A percentile compares a stretch with the other conserved stretches of the same genome.
phyloP scores from a whole-genome alignment of 2,329 filamentous ascomycete species.

The Phyllosticta citriasiana region DNA sequence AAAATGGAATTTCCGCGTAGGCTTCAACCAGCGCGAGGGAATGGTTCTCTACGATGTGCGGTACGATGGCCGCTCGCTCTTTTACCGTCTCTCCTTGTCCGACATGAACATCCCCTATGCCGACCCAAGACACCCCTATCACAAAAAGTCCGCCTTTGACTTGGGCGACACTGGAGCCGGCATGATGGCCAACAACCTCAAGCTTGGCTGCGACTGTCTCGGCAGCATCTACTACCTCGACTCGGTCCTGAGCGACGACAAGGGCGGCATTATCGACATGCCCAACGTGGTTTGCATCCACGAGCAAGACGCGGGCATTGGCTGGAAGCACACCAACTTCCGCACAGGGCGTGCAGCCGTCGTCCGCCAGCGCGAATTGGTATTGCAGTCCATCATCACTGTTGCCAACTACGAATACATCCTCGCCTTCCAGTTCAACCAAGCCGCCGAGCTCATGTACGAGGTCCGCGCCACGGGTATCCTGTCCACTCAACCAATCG shows the following conservation, averaged over 20 bases:
- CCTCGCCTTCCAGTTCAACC: slow-evolving; percentile 61
- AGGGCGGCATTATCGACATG: slow-evolving; percentile 48
- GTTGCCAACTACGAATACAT: slow-evolving; percentile 68
- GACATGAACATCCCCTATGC: slow-evolving; percentile 58
- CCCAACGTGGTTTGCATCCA: slow-evolving; percentile 62
- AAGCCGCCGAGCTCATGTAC: slow-evolving; percentile 56
- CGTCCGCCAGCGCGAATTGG: slow-evolving; percentile 53
- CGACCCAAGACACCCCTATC: slow-evolving; percentile 57
- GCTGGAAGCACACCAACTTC: slow-evolving; percentile 65
- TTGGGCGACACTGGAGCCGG: slow-evolving; percentile 57
- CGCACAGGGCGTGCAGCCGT: slow-evolving; percentile 54
- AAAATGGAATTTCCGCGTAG: slow-evolving; percentile 61
- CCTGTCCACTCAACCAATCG: slow-evolving; percentile 56
- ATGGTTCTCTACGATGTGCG: slow-evolving; percentile 58
- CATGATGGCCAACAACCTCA: slow-evolving; percentile 58
- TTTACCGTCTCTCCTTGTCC: slow-evolving; percentile 56
- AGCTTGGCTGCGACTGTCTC: slow-evolving; percentile 60
- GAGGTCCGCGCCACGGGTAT: slow-evolving; percentile 62
- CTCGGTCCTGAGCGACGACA: slow-evolving; percentile 47
- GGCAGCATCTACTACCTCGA: slow-evolving; percentile 60
- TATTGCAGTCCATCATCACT: slow-evolving; percentile 61
- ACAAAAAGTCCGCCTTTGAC: slow-evolving; percentile 62
- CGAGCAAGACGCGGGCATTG: slow-evolving; percentile 59
- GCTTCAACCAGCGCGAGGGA: slow-evolving; percentile 60
- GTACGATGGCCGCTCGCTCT: slow-evolving; percentile 53